Evolutionary conservation across 1,284 basidiomycete species (phyloP), one percentile per base, ranked within the genome.

Genomic region (Ceratobasidium sp.): DNA sequence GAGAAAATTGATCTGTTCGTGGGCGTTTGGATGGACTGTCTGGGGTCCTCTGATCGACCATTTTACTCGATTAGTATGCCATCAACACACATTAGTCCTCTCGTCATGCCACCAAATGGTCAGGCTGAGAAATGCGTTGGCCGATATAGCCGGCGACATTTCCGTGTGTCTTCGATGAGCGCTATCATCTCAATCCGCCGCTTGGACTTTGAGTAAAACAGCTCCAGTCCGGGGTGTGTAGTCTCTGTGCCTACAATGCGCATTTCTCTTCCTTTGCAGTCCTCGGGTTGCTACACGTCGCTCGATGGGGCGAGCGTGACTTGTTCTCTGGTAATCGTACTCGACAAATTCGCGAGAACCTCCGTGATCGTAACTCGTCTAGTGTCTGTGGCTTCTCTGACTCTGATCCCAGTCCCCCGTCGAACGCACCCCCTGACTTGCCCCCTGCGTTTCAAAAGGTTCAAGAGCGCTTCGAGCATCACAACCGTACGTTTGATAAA

Each of bases 201-300:
- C 29, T 34, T n/a, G 31, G 25, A 54, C 38, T 35, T 35, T 34
- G 8, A 17, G n/a, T n/a, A 31, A 13, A 32, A 35, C n/a, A n/a
- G n/a, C n/a, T n/a, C n/a, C n/a, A n/a, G n/a, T n/a, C n/a, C n/a
- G n/a, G n/a, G n/a, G n/a, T n/a, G n/a, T n/a, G n/a, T n/a, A n/a
- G n/a, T n/a, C n/a, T 35, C 52, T 5, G 13, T 10, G 34, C 52
- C 17, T 35, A 22, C 52, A 31, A 54, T 54, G 52, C 52, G 52
- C 32, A 35, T 34, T 35, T 54, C 22, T 54, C 52, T 6, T 35
- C 52, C 12, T 35, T 54, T 54, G 52, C 52, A 8, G 31, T 54
- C n/a, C 52, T 54, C 17, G 52, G 52, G 7, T 35, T 54, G 7
- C 17, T 54, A 20, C 52, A 54, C 52, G 31, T 54, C 15, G 52